These are phyloP conservation scores for Psidium friedrichsthalianum DNA, from an alignment of 345 rosid genomes.

Conservation along the genomic window DNA sequence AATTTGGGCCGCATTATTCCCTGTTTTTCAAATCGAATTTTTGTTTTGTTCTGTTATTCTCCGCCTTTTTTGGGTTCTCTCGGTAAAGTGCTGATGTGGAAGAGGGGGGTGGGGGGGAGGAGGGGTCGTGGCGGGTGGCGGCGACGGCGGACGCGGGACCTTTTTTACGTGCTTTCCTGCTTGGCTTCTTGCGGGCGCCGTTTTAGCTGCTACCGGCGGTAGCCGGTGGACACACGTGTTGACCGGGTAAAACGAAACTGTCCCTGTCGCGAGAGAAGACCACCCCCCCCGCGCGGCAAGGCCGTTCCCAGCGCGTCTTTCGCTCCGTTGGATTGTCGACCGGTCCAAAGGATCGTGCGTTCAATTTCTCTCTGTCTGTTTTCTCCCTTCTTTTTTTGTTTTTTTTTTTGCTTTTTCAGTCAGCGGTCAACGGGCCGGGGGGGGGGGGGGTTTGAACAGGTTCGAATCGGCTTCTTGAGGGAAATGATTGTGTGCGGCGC, in stretches of 20 bases:
- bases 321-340: neutral
- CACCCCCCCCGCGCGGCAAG: neutral
- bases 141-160: neutral
- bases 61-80: neutral
- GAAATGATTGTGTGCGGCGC: neutral
- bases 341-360: neutral
- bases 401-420: neutral
- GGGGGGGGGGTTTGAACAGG: neutral
- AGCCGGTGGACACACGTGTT: constrained; percentile 27
- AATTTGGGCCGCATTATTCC: neutral
- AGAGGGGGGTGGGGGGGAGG: no score
- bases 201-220: neutral
- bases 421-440: neutral
- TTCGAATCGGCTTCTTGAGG: neutral
- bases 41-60: neutral
- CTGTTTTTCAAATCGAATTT: neutral
- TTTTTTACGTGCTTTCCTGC: neutral
- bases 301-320: neutral
- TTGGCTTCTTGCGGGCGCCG: neutral
- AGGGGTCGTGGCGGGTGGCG: neutral
- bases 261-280: neutral
- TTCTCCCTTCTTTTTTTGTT: neutral
- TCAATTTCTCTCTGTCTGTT: neutral
- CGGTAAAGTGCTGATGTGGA: neutral
- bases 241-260: constrained; percentile 5